phyloP scores from a whole-genome alignment of 192 early-diverging fungal genomes.

The Coemansia sp. region DNA sequence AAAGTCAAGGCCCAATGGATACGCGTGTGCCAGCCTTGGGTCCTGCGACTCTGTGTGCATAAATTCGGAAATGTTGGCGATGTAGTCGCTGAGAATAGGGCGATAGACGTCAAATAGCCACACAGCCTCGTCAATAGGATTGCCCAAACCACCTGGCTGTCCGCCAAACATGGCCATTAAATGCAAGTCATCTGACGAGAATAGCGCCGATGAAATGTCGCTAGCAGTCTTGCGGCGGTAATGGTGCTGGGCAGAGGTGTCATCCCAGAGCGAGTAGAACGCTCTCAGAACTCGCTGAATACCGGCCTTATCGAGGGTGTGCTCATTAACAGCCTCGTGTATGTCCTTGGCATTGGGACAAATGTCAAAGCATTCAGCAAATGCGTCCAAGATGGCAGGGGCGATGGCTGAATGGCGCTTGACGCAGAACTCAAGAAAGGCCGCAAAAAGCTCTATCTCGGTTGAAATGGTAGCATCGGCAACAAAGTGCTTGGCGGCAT shows the following conservation, averaged over 20 bases:
- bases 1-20: constrained; percentile 71
- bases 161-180: constrained; percentile 90
- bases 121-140: constrained; percentile 80
- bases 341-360: constrained; percentile 9
- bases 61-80: constrained; percentile 69
- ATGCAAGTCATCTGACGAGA: constrained; percentile 54
- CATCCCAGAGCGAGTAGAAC: constrained; percentile 21
- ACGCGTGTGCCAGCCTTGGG: constrained; percentile 53
- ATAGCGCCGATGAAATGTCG: constrained; percentile 4
- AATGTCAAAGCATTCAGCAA: constrained; percentile 11
- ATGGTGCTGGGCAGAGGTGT: not conserved
- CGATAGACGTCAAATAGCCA: constrained; percentile 72
- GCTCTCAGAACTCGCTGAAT: constrained; percentile 18
- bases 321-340: constrained; percentile 14
- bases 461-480: not conserved
- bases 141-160: constrained; percentile 80
- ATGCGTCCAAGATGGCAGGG: constrained; percentile 11
- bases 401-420: not conserved
- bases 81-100: constrained; percentile 66
- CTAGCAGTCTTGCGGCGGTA: not conserved
- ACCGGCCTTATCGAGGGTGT: constrained; percentile 4
- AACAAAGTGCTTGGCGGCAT: not conserved
- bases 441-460: constrained; percentile 24
- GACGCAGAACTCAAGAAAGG: constrained; percentile 19
- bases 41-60: constrained; percentile 59